Evolutionary conservation across 2,329 filamentous ascomycete species (phyloP), one percentile per base, ranked within the genome.

Genomic region (Aspergillus transmontanensis): DNA sequence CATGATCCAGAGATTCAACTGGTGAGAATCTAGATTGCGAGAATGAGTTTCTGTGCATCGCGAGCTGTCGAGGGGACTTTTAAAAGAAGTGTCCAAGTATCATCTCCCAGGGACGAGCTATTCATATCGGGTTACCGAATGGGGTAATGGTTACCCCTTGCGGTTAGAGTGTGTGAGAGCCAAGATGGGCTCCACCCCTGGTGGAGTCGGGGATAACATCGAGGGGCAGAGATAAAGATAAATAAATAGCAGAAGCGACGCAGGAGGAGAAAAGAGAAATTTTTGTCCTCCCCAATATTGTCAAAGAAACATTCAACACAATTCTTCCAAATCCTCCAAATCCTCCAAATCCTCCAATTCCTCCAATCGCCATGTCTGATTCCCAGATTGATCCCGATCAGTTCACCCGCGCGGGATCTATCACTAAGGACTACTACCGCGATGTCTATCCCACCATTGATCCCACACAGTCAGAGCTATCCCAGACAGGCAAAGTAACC

Each of bases 391-490:
- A 41, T 41, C 39, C 39, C n/a, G 39, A 41, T 41, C 39, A 41
- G 16, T 41, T 41, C 39, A 41, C 39, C 19, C 39, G 39, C 16
- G 39, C 39, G 2, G 39, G 39, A 0, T 41, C 39, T 41, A 41
- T 41, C 3, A 55, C 51, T 12, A 36, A 28, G 28, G 21, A 19
- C n/a, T 55, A 55, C 28, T 55, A 55, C 28, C 51, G 28, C 11
- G 51, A 55, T 55, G 51, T 55, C 28, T n/a, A 55, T 55, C 51
- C 51, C n/a, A 32, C 51, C 6, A 55, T 32, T 32, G 51, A 55
- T 21, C 51, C 51, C n/a, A 32, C 51, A 21, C 51, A 21, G 28
- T n/a, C 28, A 34, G 51, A 28, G 19, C 21, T 55, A 4, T 55
- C 51, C 51, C 51, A 55, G 28, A 12, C 51, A 11, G 51, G 28